These are phyloP conservation scores for Cotoneaster glaucophyllus DNA, from an alignment of 306 rosid species.

Conservation along the genomic window DNA sequence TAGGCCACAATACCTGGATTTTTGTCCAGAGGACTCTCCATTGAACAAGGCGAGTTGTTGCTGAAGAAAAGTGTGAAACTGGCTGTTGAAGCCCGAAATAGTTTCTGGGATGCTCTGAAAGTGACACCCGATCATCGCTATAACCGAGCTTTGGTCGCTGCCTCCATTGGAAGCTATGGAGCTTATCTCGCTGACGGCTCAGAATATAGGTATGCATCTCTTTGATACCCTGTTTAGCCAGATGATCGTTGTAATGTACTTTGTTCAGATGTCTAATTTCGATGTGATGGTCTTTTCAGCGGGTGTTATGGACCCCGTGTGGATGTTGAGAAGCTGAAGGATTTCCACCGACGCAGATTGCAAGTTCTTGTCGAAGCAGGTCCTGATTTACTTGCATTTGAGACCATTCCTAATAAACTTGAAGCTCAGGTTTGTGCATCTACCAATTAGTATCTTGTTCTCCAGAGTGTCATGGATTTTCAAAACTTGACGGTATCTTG, in stretches of 20 bases:
- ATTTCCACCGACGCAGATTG: conserved; percentile 79
- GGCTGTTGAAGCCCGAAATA: conserved; percentile 78
- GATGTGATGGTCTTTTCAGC: conserved; percentile 23
- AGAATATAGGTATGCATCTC: conserved; percentile 59
- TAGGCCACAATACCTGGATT: conserved; percentile 84
- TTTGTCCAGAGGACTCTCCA: conserved; percentile 59
- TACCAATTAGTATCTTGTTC: background rate
- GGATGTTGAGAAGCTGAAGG: conserved; percentile 64
- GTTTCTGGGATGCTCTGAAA: conserved; percentile 54
- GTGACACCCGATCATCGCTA: conserved; percentile 35
- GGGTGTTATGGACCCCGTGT: conserved; percentile 65
- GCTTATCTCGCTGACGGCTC: conserved; percentile 98
- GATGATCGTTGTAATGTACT: background rate
- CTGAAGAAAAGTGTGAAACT: conserved; percentile 62
- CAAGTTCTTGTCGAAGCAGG: conserved; percentile 73
- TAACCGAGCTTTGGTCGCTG: conserved; percentile 71
- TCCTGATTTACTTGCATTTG: conserved; percentile 84
- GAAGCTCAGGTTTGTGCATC: conserved; percentile 60
- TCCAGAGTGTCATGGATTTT: background rate
- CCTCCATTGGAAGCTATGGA: conserved; percentile 92
- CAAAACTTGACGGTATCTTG: background rate
- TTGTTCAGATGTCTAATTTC: background rate
- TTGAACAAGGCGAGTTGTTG: conserved; percentile 57
- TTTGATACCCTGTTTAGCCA: too few relatives aligned
- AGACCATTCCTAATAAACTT: conserved; percentile 84